Percentiles rank a stretch among this genome's conserved stretches.
These are phyloP conservation scores for Saposhnikovia divaricata DNA, from an alignment of 129 eudicot species.

Conservation along the genomic window DNA sequence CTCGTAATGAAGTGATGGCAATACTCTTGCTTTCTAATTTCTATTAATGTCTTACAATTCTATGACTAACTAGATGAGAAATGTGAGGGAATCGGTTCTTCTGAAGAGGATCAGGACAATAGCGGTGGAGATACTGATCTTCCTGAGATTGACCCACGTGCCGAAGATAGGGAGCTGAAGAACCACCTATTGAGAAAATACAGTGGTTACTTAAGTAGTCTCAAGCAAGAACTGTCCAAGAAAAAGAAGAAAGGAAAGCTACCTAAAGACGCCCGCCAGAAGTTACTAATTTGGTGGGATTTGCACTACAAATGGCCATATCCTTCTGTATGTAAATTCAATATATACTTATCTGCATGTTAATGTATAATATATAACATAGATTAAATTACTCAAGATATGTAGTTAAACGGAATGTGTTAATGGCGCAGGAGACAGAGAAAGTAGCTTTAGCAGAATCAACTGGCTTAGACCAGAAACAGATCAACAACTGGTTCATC, in stretches of 20 bases:
- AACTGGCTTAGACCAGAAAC: constrained; percentile 96
- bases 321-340: constrained; percentile 59
- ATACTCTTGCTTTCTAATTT: background rate
- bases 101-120: constrained; percentile 81
- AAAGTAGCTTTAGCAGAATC: constrained; percentile 95
- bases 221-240: constrained; percentile 95
- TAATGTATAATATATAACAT: background rate
- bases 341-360: background rate
- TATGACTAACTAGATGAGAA: constrained; percentile 54
- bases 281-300: constrained; percentile 94
- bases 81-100: constrained; percentile 78
- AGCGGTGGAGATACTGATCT: constrained; percentile 72
- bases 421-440: constrained; percentile 65
- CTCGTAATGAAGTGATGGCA: background rate
- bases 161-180: constrained; percentile 95
- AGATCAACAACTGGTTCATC: constrained; percentile 92
- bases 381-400: background rate
- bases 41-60: background rate
- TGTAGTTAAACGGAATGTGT: background rate
- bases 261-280: constrained; percentile 95
- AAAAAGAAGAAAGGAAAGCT: constrained; percentile 97
- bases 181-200: constrained; percentile 82
- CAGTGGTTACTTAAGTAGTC: constrained; percentile 87
- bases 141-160: constrained; percentile 82
- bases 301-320: constrained; percentile 99